Percentiles rank a stretch among this genome's conserved stretches.
These are phyloP conservation scores for Jamesozyma rosinii DNA, from an alignment of 805 yeast species.

Conservation along the genomic window DNA sequence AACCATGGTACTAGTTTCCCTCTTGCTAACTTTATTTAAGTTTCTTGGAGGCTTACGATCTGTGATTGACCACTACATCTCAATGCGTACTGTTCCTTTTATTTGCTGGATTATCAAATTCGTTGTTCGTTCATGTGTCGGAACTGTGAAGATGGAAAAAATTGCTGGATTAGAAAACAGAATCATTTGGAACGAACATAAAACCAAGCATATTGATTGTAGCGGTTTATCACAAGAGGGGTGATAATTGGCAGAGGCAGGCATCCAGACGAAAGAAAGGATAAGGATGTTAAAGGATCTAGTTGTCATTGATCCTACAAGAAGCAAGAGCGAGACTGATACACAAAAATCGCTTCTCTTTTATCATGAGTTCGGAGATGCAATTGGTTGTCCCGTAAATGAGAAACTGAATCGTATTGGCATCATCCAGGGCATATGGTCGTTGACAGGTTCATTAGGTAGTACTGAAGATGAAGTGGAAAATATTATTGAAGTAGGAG, in stretches of 20 bases:
- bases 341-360: constrained; percentile 30
- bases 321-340: constrained; percentile 25
- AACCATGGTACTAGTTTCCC: constrained; percentile 43
- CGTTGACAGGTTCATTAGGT: constrained; percentile 15
- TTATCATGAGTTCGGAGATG: constrained; percentile 24
- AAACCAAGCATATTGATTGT: no score
- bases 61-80: no score
- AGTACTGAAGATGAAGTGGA: constrained; percentile 6
- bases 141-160: background rate
- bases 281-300: constrained; percentile 22
- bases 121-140: background rate
- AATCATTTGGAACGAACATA: background rate
- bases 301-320: constrained; percentile 34
- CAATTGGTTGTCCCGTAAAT: constrained; percentile 19
- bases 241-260: background rate
- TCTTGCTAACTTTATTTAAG: no score
- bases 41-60: no score
- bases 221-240: no score
- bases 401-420: constrained; percentile 35
- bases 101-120: background rate
- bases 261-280: background rate
- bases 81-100: no score
- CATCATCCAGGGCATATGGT: constrained; percentile 35
- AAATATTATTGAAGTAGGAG: constrained; percentile 26
- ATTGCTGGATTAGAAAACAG: background rate